These are phyloP conservation scores for Cinchona pubescens DNA, from an alignment of 257 asterid species.

Conservation along the genomic window DNA sequence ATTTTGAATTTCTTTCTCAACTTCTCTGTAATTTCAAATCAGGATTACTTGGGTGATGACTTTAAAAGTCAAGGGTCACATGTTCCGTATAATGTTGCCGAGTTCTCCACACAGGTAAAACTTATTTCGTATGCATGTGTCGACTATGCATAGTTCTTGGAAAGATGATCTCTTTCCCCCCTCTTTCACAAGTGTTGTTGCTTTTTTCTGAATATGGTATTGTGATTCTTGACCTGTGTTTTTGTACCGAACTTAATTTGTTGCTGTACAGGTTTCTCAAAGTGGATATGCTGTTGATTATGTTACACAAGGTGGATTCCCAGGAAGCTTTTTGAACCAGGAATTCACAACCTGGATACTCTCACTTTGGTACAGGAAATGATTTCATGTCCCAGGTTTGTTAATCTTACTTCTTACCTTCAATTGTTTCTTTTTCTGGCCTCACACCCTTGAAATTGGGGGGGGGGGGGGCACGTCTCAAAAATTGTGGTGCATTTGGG, in stretches of 20 bases:
- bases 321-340: constrained; percentile 82
- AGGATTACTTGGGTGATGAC: constrained; percentile 95
- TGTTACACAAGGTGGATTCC: constrained; percentile 75
- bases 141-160: background rate
- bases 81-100: constrained; percentile 81
- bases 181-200: too few species aligned
- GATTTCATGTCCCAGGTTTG: constrained; percentile 98
- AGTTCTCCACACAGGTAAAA: constrained; percentile 83
- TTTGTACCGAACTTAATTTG: background rate
- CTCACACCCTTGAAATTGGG: background rate
- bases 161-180: background rate
- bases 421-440: background rate
- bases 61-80: constrained; percentile 98
- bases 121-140: background rate
- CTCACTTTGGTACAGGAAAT: constrained; percentile 82
- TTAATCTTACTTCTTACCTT: background rate
- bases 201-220: background rate
- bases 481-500: background rate
- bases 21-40: constrained; percentile 23
- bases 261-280: constrained; percentile 70
- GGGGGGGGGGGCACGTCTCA: background rate
- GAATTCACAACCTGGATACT: constrained; percentile 86
- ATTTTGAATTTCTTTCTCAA: constrained; percentile 6
- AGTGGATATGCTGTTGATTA: constrained; percentile 82
- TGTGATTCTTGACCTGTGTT: constrained; percentile 6